Evolutionary conservation across 192 early-diverging fungal species (phyloP), one percentile per base, ranked within the genome.

Genomic region (Oehlia diaphana): DNA sequence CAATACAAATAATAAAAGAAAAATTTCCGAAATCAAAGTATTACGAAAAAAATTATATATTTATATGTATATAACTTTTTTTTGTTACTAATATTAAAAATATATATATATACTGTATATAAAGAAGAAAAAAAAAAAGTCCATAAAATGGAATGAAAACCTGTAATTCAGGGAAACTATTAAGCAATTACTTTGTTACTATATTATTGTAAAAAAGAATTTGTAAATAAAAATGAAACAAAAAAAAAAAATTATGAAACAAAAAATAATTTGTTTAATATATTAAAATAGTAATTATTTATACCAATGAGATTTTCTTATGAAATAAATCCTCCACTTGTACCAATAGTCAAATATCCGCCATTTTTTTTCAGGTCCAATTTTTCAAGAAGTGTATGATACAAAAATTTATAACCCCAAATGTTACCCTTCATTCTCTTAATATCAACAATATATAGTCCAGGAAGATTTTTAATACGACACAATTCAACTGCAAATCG

Each of bases 401-500:
- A 93, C 42, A 95, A 81, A 73, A 90, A 92, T 86, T 94, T 94
- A 86, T 93, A 94, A 0, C 90, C 86, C 93, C 92, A 94, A 37
- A 89, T 84, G 78, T 93, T 93, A 50, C 93, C 93, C 69, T 89
- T 89, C 81, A 92, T 87, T 9, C 93, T 88, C 21, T 90, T 88
- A 62, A 94, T 85, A 76, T 92, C 91, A 47, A 94, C 93, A 67
- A 92, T 93, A 72, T 92, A 93, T 37, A 94, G 81, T 47, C 90
- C 90, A 80, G 88, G 90, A 58, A 99, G 81, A 79, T 97, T 97
- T 87, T 95, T 95, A 83, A 99, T 93, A 80, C 90, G 90, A 83
- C 96, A 95, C 47, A 99, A 81, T 88, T 97, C 95, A 31, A 99
- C 91, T 19, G 91, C 89, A 84, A 97, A 92, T 47, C 92, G 91